phyloP scores from a whole-genome alignment of 2,329 filamentous ascomycete species.

The Epichloe typhina region DNA sequence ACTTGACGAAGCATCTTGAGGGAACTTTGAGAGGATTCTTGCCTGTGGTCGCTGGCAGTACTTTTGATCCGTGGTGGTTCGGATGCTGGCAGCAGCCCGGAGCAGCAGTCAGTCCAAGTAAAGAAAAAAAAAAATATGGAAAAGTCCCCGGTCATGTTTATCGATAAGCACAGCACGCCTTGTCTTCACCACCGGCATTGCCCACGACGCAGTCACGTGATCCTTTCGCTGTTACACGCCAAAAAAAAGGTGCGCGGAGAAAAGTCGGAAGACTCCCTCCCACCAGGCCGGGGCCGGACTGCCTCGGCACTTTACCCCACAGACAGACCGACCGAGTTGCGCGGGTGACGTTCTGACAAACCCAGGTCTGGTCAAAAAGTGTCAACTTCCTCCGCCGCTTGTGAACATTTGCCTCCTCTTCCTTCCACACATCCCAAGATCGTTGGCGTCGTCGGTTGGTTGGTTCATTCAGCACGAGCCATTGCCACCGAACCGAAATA shows the following conservation, averaged over 20 bases:
- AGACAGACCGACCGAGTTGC: slow-evolving; percentile 7
- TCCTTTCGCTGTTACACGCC: background rate
- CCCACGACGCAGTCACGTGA: slow-evolving; percentile 24
- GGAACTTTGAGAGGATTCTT: background rate
- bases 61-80: background rate
- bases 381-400: background rate
- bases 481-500: background rate
- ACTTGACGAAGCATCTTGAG: slow-evolving; percentile 37
- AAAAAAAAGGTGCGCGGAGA: too few relatives aligned
- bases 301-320: slow-evolving; percentile 12
- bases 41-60: background rate
- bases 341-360: slow-evolving; percentile 9
- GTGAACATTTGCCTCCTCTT: background rate
- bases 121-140: slow-evolving; percentile 13
- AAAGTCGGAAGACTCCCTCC: too few relatives aligned
- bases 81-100: background rate
- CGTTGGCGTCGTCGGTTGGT: background rate
- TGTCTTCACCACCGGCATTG: background rate
- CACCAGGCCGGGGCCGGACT: slow-evolving; percentile 5
- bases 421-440: background rate
- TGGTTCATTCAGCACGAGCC: background rate
- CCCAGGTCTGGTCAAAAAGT: background rate
- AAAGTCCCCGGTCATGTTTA: slow-evolving; percentile 11
- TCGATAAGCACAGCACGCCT: slow-evolving; percentile 18
- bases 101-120: too few relatives aligned